Evolutionary conservation across 2,329 filamentous ascomycete species (phyloP).

Genomic region (Pseudogymnoascus sp.): DNA sequence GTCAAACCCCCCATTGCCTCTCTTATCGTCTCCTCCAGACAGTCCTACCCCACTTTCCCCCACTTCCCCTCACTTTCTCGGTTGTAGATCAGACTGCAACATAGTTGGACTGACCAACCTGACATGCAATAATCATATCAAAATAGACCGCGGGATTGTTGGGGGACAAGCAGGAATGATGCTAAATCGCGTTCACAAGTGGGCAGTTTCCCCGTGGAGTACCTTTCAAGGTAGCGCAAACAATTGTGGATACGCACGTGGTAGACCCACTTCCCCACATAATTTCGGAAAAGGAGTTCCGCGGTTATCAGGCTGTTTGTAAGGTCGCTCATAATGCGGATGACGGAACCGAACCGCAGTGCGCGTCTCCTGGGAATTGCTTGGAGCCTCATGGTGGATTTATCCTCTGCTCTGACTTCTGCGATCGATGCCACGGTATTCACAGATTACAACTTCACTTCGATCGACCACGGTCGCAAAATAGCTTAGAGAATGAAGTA

Average conservation of each 20-base stretch:
- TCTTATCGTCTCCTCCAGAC: neutral
- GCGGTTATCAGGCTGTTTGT: neutral
- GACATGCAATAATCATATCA: neutral
- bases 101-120: neutral
- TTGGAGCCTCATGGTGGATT: constrained; percentile 23
- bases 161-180: neutral
- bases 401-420: constrained; percentile 29
- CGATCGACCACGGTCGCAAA: neutral
- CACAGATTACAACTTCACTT: neutral
- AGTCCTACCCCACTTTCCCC: neutral
- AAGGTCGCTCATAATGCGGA: neutral
- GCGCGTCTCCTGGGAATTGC: neutral
- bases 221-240: neutral
- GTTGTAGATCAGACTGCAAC: neutral
- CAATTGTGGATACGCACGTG: neutral
- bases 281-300: neutral
- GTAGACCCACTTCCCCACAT: neutral
- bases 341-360: neutral
- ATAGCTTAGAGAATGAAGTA: neutral
- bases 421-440: constrained; percentile 19
- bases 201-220: neutral
- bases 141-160: neutral
- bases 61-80: neutral
- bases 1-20: neutral
- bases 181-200: neutral